Evolutionary conservation across 2,329 filamentous ascomycete genomes (phyloP), one percentile per base, ranked within the genome.

Genomic region (Ophiostoma himal-ulmi): DNA sequence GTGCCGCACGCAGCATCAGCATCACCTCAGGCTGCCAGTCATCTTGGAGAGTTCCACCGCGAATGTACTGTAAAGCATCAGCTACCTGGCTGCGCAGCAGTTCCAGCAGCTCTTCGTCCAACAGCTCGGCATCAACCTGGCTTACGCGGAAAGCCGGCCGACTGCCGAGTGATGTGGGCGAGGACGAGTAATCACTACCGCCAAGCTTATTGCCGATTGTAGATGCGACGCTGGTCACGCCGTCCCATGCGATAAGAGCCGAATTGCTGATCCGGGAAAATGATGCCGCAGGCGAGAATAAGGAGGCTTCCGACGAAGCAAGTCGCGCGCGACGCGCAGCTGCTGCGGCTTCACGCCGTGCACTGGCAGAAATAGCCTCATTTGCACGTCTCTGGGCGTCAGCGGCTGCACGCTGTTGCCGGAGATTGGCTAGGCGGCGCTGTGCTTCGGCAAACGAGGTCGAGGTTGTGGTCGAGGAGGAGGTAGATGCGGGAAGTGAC

Each of bases 81-180:
- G 89, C 90, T 41, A 95, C 92, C 80, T 99, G 94, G 6, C 86
- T 88, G 77, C 91, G 93, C 71, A 99, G 83, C 74, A 98, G 84
- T n/a, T 88, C 87, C 34, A 98, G 84, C 65, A 99, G 84, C 81
- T 98, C 95, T 77, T 97, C 93, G 79, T 99, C 95, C 22, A 99
- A 85, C 68, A 99, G 83, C 79, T 98, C 95, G 52, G 95, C 93
- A 79, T 99, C 95, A 62, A 98, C 92, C 81, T 99, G 95, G 37
- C 94, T 93, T 37, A 99, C 95, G 69, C 95, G 89, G 78, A 97
- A 97, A 13, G 92, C 90, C 5, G 95, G 94, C 20, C 88, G 84
- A 34, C 91, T 94, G 64, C 93, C 92, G 72, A 91, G 88, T 8
- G 37, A 7, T 34, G 60, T 34, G 20, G 65, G 17, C 11, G 60